phyloP scores from a whole-genome alignment of 352 stramenopile genomes.

The Phytophthora colocasiae region DNA sequence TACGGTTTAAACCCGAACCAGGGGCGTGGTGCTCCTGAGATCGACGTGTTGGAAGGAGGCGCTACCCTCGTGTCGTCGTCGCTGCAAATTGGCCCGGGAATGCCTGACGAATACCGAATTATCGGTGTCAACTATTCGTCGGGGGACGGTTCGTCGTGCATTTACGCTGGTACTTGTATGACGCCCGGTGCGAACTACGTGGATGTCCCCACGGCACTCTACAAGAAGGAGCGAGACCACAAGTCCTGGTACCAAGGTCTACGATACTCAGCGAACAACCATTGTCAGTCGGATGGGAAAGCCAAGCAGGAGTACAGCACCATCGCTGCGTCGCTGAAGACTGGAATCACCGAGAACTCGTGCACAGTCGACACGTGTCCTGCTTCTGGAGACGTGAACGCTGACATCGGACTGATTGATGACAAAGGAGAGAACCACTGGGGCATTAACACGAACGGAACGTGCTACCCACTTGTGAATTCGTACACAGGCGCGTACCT shows the following conservation, averaged over 20 bases:
- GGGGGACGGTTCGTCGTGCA: slow-evolving; percentile 29
- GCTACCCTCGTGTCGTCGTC: slow-evolving; percentile 86
- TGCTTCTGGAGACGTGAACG: slow-evolving; percentile 45
- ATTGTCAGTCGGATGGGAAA: slow-evolving; percentile 36
- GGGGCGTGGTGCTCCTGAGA: slow-evolving; percentile 93
- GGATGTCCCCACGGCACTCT: slow-evolving; percentile 51
- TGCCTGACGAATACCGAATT: slow-evolving; percentile 62
- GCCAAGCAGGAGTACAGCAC: slow-evolving; percentile 47
- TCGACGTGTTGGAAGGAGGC: slow-evolving; percentile 93
- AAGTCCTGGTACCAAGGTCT: slow-evolving; percentile 69
- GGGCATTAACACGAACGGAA: slow-evolving; percentile 55
- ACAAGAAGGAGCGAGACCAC: slow-evolving; percentile 43
- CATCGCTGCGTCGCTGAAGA: slow-evolving; percentile 36
- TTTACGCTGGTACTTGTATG: slow-evolving; percentile 51
- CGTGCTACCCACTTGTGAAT: slow-evolving; percentile 65
- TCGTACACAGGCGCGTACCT: slow-evolving; percentile 62
- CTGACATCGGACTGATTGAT: slow-evolving; percentile 35
- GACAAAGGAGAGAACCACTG: slow-evolving; percentile 33
- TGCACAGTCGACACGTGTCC: slow-evolving; percentile 38
- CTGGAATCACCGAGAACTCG: slow-evolving; percentile 41
- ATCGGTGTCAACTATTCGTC: slow-evolving; percentile 46
- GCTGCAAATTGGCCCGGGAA: slow-evolving; percentile 87
- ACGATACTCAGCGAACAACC: slow-evolving; percentile 64
- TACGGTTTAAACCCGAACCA: slow-evolving; percentile 88
- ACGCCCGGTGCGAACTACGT: slow-evolving; percentile 49